phyloP scores from a whole-genome alignment of 305 asterid genomes.

The Plantago lanceolata region DNA sequence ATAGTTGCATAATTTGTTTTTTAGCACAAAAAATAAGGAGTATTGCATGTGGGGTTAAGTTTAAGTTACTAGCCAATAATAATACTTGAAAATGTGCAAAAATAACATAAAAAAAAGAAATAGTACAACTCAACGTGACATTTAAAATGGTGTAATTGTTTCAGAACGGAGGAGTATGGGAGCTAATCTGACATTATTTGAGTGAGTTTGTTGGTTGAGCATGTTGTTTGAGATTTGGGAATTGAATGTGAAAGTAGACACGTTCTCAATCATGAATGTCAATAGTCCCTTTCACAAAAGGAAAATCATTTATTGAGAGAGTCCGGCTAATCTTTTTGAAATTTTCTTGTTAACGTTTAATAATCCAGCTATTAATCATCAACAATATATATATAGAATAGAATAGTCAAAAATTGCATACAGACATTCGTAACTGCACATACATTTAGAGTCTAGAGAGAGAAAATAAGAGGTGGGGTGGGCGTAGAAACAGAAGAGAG shows the following conservation, averaged over 20 bases:
- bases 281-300: neutral
- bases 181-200: too few relatives aligned
- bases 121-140: too few relatives aligned
- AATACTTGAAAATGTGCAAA: too few relatives aligned
- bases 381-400: neutral
- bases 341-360: neutral
- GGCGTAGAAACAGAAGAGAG: constrained; percentile 26
- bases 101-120: too few relatives aligned
- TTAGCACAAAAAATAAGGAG: too few relatives aligned
- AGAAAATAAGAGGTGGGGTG: constrained; percentile 34
- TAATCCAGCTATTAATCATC: constrained; percentile 22
- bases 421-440: neutral
- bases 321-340: constrained; percentile 24
- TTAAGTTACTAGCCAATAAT: too few relatives aligned
- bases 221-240: neutral
- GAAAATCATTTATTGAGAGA: neutral
- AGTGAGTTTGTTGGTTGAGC: neutral
- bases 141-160: too few relatives aligned
- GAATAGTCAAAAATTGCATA: constrained; percentile 1
- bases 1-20: too few relatives aligned
- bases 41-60: too few relatives aligned
- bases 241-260: constrained; percentile 22
- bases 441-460: constrained; percentile 15
- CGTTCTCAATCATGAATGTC: constrained; percentile 33
- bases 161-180: too few relatives aligned